Base-by-base conservation (phyloP, 2,329 filamentous ascomycete genomes). In the Aquanectria penicillioides region DNA sequence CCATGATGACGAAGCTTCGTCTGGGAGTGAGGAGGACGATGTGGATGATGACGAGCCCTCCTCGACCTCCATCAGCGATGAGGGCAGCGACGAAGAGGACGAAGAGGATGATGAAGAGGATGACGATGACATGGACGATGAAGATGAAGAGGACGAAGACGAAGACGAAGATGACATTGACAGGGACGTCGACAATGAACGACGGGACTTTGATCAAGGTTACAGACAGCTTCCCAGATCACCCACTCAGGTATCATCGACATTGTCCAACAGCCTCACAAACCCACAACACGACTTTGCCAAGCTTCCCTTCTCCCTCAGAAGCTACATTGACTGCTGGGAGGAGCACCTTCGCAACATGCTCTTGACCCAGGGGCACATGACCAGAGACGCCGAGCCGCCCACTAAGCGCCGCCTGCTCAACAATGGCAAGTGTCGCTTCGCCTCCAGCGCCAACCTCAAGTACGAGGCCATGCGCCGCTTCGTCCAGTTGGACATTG, bases 391-490 rank as follows among this genome's bases (percentile, higher is more conserved):
- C 5, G 40, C 18, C n/a, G 13, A n/a, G 15, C 36, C 34, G 34
- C 15, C 64, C 13, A 18, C 50, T 43, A 33, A 48, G 41, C 46
- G 41, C 6, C 57, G 63, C 15, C 20, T 50, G 20, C 28, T 48
- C 18, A 7, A 20, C 38, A 28, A 17, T 8, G 23, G 33, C 31
- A 33, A 46, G 8, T 20, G 26, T 11, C 17, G 23, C 28, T n/a
- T 20, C 7, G 22, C 15, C 15, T 22, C 25, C 13, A 46, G 48
- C 17, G 7, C 20, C 22, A 46, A 57, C 26, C 58, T 49, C 17
- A 63, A 63, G 46, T 64, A 62, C 47, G 46, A 57, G 6, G 46
- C 59, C 13, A 68, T 68, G 59, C 31, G 22, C 18, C 44, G 41
- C 20, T 67, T 66, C 20, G 11, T 31, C 33, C 22, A 12, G 22